These are phyloP conservation scores for Cryptosporidium tyzzeri DNA, from an alignment of 169 alveolate species.

Conservation along the genomic window DNA sequence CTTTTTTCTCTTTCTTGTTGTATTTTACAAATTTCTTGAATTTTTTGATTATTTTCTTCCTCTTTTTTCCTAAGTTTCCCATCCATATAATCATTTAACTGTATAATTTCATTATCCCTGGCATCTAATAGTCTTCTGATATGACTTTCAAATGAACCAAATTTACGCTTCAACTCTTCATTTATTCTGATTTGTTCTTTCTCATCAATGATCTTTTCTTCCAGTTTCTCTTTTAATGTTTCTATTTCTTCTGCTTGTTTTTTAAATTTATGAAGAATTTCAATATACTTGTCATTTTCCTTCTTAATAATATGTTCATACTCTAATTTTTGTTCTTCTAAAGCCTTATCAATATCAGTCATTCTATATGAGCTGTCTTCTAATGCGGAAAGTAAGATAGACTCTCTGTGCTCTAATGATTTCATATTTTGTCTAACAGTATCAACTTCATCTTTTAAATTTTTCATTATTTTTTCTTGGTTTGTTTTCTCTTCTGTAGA, in stretches of 20 bases:
- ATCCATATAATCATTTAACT: slow-evolving; percentile 73
- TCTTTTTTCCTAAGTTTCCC: slow-evolving; percentile 59
- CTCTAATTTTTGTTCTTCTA: slow-evolving; percentile 55
- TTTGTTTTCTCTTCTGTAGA: slow-evolving; percentile 31
- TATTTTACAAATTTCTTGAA: slow-evolving; percentile 65
- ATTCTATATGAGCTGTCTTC: slow-evolving; percentile 74
- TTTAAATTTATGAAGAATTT: slow-evolving; percentile 22
- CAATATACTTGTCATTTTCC: slow-evolving; percentile 50
- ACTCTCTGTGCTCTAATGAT: slow-evolving; percentile 69
- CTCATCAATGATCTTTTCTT: slow-evolving; percentile 20
- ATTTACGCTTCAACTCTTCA: slow-evolving; percentile 43
- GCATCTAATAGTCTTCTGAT: slow-evolving; percentile 71
- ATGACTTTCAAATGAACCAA: slow-evolving; percentile 69
- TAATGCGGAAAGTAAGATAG: slow-evolving; percentile 56
- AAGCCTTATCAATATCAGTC: slow-evolving; percentile 71
- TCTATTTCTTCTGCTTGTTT: slow-evolving; percentile 47
- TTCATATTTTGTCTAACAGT: slow-evolving; percentile 46
- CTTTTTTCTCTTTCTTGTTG: slow-evolving; percentile 66
- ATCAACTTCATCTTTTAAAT: slow-evolving; percentile 32
- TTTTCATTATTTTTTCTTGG: slow-evolving; percentile 33
- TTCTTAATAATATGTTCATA: slow-evolving; percentile 48
- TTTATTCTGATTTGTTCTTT: slow-evolving; percentile 45
- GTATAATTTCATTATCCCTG: slow-evolving; percentile 73
- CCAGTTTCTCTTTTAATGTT: slow-evolving; percentile 11
- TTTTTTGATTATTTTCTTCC: slow-evolving; percentile 46